Percentiles rank a stretch among this genome's conserved stretches.
These are phyloP conservation scores for Ceratobasidium sp. DNA, from an alignment of 1,284 basidiomycete species.

Conservation along the genomic window DNA sequence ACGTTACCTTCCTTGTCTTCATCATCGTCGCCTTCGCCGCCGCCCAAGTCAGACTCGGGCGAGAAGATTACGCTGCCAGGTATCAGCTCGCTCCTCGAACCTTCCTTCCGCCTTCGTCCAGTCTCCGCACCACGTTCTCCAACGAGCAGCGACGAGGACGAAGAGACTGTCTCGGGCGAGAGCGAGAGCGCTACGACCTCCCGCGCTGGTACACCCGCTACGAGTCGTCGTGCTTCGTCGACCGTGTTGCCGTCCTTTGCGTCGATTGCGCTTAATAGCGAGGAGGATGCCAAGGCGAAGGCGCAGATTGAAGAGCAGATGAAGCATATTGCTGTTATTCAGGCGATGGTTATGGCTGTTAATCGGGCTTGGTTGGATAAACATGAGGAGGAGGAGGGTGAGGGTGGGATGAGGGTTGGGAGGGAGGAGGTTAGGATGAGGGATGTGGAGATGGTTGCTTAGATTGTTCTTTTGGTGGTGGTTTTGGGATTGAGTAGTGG, in stretches of 20 bases:
- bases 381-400: background rate
- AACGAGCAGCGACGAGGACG: conserved; percentile 27
- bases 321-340: conserved; percentile 41
- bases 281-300: conserved; percentile 12
- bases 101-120: conserved; percentile 39
- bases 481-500: too few species aligned
- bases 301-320: conserved; percentile 31
- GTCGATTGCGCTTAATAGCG: conserved; percentile 38
- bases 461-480: too few species aligned
- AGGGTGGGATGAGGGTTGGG: background rate
- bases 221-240: conserved; percentile 3
- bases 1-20: conserved; percentile 21
- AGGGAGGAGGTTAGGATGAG: background rate
- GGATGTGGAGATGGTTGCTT: conserved; percentile 44
- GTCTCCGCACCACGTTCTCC: conserved; percentile 18
- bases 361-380: conserved; percentile 37
- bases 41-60: background rate
- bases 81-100: conserved; percentile 34
- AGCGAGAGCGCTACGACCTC: conserved; percentile 22
- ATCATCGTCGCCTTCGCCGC: background rate
- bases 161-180: conserved; percentile 16
- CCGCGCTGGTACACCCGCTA: conserved; percentile 27
- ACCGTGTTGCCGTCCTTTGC: conserved; percentile 41
- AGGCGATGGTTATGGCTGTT: conserved; percentile 32
- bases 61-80: conserved; percentile 37